Base-by-base conservation (phyloP, 768 basidiomycete species). In the Boletus rex-veris region DNA sequence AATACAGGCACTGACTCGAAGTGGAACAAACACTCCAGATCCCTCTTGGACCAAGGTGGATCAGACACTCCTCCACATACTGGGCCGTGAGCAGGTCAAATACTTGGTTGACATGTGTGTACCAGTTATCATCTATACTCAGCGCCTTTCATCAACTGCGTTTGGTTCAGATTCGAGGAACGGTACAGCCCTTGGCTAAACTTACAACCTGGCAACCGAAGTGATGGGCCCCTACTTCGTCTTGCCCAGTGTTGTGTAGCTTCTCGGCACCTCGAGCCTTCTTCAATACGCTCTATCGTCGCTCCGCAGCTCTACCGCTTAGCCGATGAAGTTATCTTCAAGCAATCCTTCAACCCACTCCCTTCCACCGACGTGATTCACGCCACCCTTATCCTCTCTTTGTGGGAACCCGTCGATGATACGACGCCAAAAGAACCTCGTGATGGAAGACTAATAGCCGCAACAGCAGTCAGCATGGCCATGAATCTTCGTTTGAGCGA, bases 201-300 rank as follows among this genome's bases (percentile, higher is more conserved):
- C 46, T 56, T 78, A 11, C 74, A 73, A 6, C 73, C 71, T 3
- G 55, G 63, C 24, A 62, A 58, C 33, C 64, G 64, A 8, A 63
- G 58, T 33, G 69, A 70, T 43, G 65, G 64, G 3, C 65, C 72
- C 15, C 59, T 79, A 24, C 63, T 79, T 15, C 71, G 75, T 45
- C 67, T 79, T 31, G 76, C 75, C 11, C 74, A 79, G 26, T 80
- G 78, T 53, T 75, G 75, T 37, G 61, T 80, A 24, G 73, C 78
- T 15, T 75, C 76, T 33, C 67, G 78, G 38, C 78, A 80, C 59
- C 60, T 79, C 2, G 72, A 74, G 16, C 59, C 67, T 15, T 59
- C 67, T 15, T 59, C 67, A 28, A 69, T 64, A 45, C 71, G 73
- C 37, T 64, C 71, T 4, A 62, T 64, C 15, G 69, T 77, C 19